Evolutionary conservation across 495 filamentous ascomycete genomes (phyloP).

Genomic region (Tuber magnatum): DNA sequence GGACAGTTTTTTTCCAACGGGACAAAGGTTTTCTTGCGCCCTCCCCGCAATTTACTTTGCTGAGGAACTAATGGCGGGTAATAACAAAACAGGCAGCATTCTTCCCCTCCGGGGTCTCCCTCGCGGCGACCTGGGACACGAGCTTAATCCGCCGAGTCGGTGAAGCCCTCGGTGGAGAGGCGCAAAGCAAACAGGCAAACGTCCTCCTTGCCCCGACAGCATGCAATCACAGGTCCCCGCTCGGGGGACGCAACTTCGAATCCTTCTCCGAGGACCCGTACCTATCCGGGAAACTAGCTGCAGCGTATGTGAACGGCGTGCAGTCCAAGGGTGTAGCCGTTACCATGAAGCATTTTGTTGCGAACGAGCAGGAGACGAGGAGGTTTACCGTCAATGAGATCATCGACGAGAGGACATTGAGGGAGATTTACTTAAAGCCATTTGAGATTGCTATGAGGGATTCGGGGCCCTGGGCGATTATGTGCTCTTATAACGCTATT

Average conservation of each 20-base stretch:
- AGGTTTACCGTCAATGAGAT: slow-evolving; percentile 64
- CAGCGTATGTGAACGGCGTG: slow-evolving; percentile 62
- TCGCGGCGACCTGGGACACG: slow-evolving; percentile 73
- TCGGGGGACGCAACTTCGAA: slow-evolving; percentile 77
- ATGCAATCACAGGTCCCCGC: slow-evolving; percentile 70
- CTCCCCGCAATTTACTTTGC: slow-evolving; percentile 36
- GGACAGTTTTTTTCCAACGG: slow-evolving; percentile 61
- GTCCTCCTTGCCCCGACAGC: slow-evolving; percentile 73
- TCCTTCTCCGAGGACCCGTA: slow-evolving; percentile 78
- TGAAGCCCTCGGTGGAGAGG: slow-evolving; percentile 64
- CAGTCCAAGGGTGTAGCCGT: slow-evolving; percentile 67
- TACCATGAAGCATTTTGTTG: slow-evolving; percentile 77
- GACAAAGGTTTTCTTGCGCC: slow-evolving; percentile 47
- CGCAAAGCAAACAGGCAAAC: slow-evolving; percentile 63
- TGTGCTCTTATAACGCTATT: slow-evolving; percentile 56
- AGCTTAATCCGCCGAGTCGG: slow-evolving; percentile 61
- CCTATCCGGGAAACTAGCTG: slow-evolving; percentile 66
- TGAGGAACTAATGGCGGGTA: slow-evolving; percentile 45
- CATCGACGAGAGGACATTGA: slow-evolving; percentile 60
- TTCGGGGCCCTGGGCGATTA: slow-evolving; percentile 50
- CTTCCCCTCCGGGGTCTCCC: slow-evolving; percentile 66
- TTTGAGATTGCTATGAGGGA: slow-evolving; percentile 55
- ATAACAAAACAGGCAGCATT: slow-evolving; percentile 53
- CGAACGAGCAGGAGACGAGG: slow-evolving; percentile 74
- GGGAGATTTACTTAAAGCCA: slow-evolving; percentile 62